Percentiles rank a stretch among this genome's conserved stretches.
These are phyloP conservation scores for Stephania japonica DNA, from an alignment of 164 flowering plant species.

Conservation along the genomic window DNA sequence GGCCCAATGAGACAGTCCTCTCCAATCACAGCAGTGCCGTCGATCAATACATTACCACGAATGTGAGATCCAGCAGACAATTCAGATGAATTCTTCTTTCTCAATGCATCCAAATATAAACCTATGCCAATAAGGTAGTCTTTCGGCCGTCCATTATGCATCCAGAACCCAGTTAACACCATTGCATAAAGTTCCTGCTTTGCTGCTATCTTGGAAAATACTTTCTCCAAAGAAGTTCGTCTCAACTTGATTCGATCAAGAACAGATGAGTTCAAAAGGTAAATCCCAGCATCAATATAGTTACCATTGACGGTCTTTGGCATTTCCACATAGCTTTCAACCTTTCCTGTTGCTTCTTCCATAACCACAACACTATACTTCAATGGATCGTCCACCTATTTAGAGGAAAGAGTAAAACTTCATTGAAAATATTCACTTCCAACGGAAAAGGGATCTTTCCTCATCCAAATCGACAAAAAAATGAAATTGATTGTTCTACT, in stretches of 20 bases:
- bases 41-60: constrained; percentile 81
- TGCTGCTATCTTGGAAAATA: constrained; percentile 85
- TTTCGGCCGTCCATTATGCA: constrained; percentile 97
- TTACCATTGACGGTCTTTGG: constrained; percentile 91
- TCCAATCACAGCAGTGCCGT: constrained; percentile 82
- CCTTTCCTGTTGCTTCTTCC: constrained; percentile 83
- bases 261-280: constrained; percentile 88
- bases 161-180: constrained; percentile 98
- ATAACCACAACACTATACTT: constrained; percentile 93
- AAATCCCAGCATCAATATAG: constrained; percentile 98
- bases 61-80: constrained; percentile 62
- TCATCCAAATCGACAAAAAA: background rate
- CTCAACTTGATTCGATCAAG: constrained; percentile 75
- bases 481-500: background rate
- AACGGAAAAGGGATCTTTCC: background rate
- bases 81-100: constrained; percentile 62
- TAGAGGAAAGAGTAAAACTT: background rate
- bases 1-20: constrained; percentile 97
- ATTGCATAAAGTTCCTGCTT: constrained; percentile 77
- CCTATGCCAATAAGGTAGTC: constrained; percentile 91
- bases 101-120: constrained; percentile 73
- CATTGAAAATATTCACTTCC: background rate
- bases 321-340: constrained; percentile 87
- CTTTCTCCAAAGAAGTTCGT: constrained; percentile 92
- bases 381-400: constrained; percentile 96